A percentile compares a stretch with the other conserved stretches of the same genome.
phyloP scores from a whole-genome alignment of 306 rosid species.

The Dalbergia cultrata region DNA sequence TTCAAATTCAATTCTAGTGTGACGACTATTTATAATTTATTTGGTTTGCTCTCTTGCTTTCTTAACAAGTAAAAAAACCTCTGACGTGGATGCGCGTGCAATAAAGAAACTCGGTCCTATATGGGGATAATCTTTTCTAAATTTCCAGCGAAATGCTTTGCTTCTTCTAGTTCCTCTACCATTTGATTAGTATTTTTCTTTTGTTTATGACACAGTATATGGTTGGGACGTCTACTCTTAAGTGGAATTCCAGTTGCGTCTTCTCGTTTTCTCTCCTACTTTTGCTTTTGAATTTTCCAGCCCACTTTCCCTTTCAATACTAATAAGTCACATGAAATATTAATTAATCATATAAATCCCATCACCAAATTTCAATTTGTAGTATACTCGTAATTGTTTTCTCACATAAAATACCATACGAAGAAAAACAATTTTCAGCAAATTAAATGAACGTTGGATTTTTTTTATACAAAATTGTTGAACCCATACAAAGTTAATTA shows the following conservation, averaged over 20 bases:
- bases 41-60: not conserved
- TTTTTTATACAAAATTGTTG: not conserved
- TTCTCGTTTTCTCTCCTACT: not conserved
- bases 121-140: not conserved
- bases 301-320: not conserved
- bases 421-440: not conserved
- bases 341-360: not conserved
- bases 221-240: not conserved
- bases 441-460: not conserved
- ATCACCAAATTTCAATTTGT: not conserved
- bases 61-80: not conserved
- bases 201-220: not conserved
- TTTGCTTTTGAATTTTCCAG: not conserved
- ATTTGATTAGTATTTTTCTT: not conserved
- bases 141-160: not conserved
- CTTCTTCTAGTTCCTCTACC: not conserved
- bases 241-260: not conserved
- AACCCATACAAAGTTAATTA: too few species aligned
- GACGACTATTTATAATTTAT: not conserved
- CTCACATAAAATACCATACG: not conserved
- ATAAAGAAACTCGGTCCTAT: not conserved
- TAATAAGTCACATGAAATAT: not conserved
- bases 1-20: not conserved
- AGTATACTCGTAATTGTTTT: not conserved
- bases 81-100: not conserved